Evolutionary conservation across 805 yeast species (phyloP).

Genomic region (Pichia membranifaciens): DNA sequence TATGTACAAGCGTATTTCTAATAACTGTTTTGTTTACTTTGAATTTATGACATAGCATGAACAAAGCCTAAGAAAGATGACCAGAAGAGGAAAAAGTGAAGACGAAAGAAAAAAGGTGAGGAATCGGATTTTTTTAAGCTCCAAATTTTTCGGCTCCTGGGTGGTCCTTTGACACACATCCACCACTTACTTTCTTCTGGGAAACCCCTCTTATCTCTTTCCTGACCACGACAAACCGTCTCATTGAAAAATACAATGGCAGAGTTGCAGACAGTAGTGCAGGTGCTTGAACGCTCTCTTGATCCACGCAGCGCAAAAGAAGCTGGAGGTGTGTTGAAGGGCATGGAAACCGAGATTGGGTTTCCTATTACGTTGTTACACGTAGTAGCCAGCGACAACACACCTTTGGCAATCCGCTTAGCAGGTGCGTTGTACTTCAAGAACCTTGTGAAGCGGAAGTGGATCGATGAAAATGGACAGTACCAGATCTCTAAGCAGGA

Average conservation of each 20-base stretch:
- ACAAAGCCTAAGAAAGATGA: too few relatives aligned
- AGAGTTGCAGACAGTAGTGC: conserved; percentile 48
- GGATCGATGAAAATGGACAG: conserved; percentile 88
- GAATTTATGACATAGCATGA: too few relatives aligned
- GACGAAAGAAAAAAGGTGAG: too few relatives aligned
- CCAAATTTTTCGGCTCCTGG: too few relatives aligned
- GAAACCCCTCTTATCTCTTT: too few relatives aligned
- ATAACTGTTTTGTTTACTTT: too few relatives aligned
- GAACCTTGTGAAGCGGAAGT: conserved; percentile 73
- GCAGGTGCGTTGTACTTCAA: conserved; percentile 92
- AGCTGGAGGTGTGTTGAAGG: conserved; percentile 60
- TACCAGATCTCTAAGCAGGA: conserved; percentile 58
- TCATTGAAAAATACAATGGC: conserved; percentile 22
- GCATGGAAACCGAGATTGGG: conserved; percentile 61
- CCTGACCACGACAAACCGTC: too few relatives aligned
- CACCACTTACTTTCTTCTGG: too few relatives aligned
- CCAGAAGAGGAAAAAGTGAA: too few relatives aligned
- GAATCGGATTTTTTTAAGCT: too few relatives aligned
- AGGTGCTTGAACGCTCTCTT: conserved; percentile 56
- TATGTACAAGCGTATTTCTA: not conserved
- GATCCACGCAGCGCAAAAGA: conserved; percentile 56
- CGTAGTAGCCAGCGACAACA: conserved; percentile 59
- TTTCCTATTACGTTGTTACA: conserved; percentile 73
- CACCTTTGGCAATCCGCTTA: conserved; percentile 55
- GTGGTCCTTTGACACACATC: too few relatives aligned